Base-by-base conservation (phyloP, 345 rosid genomes). In the Clarkia xantiana region DNA sequence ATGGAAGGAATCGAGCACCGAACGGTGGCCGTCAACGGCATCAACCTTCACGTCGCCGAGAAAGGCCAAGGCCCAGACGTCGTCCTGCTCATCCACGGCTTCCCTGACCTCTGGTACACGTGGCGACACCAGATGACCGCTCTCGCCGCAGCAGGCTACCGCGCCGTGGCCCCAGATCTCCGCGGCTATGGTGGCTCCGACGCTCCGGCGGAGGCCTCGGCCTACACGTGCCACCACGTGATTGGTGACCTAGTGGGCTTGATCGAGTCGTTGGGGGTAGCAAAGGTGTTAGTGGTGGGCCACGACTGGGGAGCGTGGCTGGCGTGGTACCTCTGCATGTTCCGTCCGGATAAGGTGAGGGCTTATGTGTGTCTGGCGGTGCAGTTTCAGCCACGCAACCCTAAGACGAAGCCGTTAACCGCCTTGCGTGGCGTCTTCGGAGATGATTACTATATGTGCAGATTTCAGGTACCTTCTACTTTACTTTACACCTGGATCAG, bases 391-490 rank as follows among this genome's bases (percentile, higher is more conserved):
- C 89, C 97, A 25, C 70, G 93, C 34, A 63, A 84, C 58, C 86
- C 89, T 0, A 56, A 53, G 6, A 56, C 70, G 23, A 80, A 75
- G 55, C 81, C 93, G 49, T 34, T 82, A n/a, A 71, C 63, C 39
- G 53, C 73, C 45, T 51, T 80, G 68, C 62, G 73, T 10, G 73
- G 76, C 42, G n/a, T 42, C 51, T 85, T 73, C 47, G 95, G 87
- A 47, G 87, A 85, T 10, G 80, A 89, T 57, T 88, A 78, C 76
- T 85, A 89, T 59, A 71, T 82, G 14, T 85, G 87, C 74, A 75
- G 95, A 69, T 85, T 85, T 54, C 90, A 88, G 89, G 97, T 80
- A 22, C n/a, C n/a, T n/a, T n/a, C n/a, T n/a, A n/a, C n/a, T n/a
- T n/a, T n/a, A n/a, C n/a, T n/a, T n/a, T n/a, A n/a, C n/a, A n/a